Evolutionary conservation across 2,329 filamentous ascomycete species (phyloP).

Genomic region (Xylariaceae sp.): DNA sequence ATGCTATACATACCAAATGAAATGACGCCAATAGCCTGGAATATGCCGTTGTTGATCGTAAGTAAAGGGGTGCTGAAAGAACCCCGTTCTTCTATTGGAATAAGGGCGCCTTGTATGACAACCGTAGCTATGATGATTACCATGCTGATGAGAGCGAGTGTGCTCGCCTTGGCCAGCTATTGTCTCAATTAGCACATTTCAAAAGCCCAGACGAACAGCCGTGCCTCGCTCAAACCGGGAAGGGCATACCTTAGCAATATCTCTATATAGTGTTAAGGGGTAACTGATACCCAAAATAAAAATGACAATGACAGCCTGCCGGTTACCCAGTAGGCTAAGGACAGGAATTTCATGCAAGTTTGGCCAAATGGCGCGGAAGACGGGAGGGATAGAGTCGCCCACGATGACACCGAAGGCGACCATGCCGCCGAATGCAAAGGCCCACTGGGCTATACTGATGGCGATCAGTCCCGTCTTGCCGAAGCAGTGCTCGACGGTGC

Average conservation of each 20-base stretch:
- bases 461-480: conserved; percentile 86
- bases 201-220: neutral
- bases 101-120: conserved; percentile 79
- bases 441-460: conserved; percentile 91
- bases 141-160: conserved; percentile 93
- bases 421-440: conserved; percentile 99
- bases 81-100: conserved; percentile 75
- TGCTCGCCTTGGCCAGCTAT: conserved; percentile 93
- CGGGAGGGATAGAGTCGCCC: conserved; percentile 93
- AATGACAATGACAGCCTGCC: conserved; percentile 84
- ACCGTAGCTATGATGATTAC: conserved; percentile 86
- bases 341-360: conserved; percentile 74
- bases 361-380: conserved; percentile 83
- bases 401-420: conserved; percentile 97
- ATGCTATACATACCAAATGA: conserved; percentile 76
- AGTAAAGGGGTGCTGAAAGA: conserved; percentile 73
- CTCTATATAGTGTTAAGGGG: conserved; percentile 89
- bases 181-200: conserved; percentile 5
- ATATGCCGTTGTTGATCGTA: conserved; percentile 84
- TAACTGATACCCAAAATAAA: conserved; percentile 87
- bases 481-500: conserved; percentile 95
- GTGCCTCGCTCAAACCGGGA: conserved; percentile 36
- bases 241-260: conserved; percentile 84
- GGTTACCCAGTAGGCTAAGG: conserved; percentile 80
- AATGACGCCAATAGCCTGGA: conserved; percentile 96